Evolutionary conservation across 345 rosid genomes (phyloP).

Genomic region (Hirschfeldia incana): DNA sequence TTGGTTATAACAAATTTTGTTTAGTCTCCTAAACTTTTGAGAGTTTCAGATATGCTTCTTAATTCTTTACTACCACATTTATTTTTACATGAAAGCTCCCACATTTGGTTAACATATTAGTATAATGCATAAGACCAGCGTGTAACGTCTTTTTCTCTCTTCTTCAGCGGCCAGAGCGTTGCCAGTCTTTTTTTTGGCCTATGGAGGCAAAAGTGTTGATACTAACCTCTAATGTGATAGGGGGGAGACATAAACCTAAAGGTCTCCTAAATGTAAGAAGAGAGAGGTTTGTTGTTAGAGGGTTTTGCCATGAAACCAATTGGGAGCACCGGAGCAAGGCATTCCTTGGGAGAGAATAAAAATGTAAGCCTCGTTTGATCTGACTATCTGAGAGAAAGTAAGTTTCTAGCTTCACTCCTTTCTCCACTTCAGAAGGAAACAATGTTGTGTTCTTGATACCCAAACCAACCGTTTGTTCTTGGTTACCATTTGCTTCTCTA

Average conservation of each 20-base stretch:
- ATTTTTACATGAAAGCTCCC: conserved; percentile 20
- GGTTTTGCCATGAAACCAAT: conserved; percentile 38
- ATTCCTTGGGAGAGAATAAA: conserved; percentile 64
- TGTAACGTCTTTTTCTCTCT: background rate
- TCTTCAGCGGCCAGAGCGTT: conserved; percentile 16
- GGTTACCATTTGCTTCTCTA: conserved; percentile 32
- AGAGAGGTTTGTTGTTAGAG: background rate
- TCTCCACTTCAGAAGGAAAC: conserved; percentile 78
- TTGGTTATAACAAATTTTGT: background rate
- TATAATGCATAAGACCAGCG: conserved; percentile 12
- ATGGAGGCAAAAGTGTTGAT: background rate
- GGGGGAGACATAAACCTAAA: conserved; percentile 2
- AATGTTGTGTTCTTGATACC: conserved; percentile 68
- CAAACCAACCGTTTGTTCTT: conserved; percentile 64
- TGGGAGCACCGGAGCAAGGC: conserved; percentile 45
- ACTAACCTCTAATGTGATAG: background rate
- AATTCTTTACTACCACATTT: conserved; percentile 21
- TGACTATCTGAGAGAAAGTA: conserved; percentile 79
- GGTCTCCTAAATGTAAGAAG: conserved; percentile 18
- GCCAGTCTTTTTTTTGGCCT: background rate
- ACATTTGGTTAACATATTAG: conserved; percentile 1
- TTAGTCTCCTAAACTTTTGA: background rate
- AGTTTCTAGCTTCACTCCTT: conserved; percentile 70
- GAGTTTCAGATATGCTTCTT: conserved; percentile 24
- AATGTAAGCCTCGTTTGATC: conserved; percentile 75